Evolutionary conservation across 1,139 yeast species (phyloP).

Genomic region (Geotrichum siamense): DNA sequence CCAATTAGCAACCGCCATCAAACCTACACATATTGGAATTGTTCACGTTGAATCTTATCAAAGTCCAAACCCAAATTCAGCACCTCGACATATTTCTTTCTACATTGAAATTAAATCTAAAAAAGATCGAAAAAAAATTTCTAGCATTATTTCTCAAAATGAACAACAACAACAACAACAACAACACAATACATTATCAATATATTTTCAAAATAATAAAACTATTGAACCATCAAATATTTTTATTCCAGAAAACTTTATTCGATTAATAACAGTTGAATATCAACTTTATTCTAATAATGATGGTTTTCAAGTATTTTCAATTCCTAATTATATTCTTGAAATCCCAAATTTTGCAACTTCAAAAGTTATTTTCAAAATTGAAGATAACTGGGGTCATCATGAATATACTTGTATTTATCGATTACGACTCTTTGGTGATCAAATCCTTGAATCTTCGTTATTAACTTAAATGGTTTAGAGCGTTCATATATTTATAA

Average conservation of each 20-base stretch:
- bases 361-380: slow-evolving; percentile 23
- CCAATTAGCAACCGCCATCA: slow-evolving; percentile 25
- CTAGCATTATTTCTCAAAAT: not conserved
- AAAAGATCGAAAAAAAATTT: slow-evolving; percentile 15
- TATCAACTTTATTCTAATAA: slow-evolving; percentile 25
- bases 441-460: too few species aligned
- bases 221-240: not conserved
- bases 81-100: slow-evolving; percentile 32
- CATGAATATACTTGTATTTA: slow-evolving; percentile 32
- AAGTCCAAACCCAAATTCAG: slow-evolving; percentile 28
- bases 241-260: slow-evolving; percentile 21
- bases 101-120: slow-evolving; percentile 29
- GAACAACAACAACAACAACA: not conserved
- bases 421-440: slow-evolving; percentile 32
- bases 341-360: slow-evolving; percentile 18
- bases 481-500: too few species aligned
- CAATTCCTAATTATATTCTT: slow-evolving; percentile 24
- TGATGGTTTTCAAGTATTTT: slow-evolving; percentile 28
- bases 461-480: too few species aligned
- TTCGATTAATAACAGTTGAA: slow-evolving; percentile 26
- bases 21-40: slow-evolving; percentile 29
- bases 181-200: too few species aligned
- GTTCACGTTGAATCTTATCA: slow-evolving; percentile 29
- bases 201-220: not conserved
- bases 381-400: slow-evolving; percentile 35